Conservation (phyloP, 164 flowering plant genomes). For the Hamamelis virginiana region DNA sequence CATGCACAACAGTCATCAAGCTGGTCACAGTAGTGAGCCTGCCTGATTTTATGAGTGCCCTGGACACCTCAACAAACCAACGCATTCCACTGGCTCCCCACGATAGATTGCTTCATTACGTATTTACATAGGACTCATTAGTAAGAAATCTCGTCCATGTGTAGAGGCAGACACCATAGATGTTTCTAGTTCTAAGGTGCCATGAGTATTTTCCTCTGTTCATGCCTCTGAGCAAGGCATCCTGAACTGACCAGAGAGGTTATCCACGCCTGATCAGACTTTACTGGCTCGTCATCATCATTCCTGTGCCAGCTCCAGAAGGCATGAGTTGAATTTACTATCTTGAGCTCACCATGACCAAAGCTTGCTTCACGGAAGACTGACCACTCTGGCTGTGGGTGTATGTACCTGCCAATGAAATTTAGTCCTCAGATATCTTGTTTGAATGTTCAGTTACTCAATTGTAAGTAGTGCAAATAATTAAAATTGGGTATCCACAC, state of each 20-base stretch:
- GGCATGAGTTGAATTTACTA: slow-evolving; percentile 75
- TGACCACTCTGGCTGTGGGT: slow-evolving; percentile 87
- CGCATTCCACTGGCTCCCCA: neutral
- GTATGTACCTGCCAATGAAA: slow-evolving; percentile 45
- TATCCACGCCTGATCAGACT: slow-evolving; percentile 79
- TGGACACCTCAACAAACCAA: neutral
- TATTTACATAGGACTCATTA: neutral
- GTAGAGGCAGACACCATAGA: neutral
- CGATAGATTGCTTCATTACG: neutral
- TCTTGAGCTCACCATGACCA: slow-evolving; percentile 90
- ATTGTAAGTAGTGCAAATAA: neutral
- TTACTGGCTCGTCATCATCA: slow-evolving; percentile 83
- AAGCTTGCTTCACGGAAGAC: slow-evolving; percentile 96
- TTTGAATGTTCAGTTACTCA: neutral
- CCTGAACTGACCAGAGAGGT: slow-evolving; percentile 65
- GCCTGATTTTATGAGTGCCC: neutral
- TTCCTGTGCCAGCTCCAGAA: slow-evolving; percentile 97
- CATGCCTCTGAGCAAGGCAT: slow-evolving; percentile 39
- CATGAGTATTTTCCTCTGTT: slow-evolving; percentile 50
- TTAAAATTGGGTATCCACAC: neutral
- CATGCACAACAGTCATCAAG: neutral
- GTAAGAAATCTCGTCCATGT: neutral
- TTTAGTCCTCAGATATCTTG: neutral
- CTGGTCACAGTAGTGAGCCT: neutral
- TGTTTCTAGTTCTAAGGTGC: slow-evolving; percentile 24